Evolutionary conservation across 495 filamentous ascomycete genomes (phyloP).

Genomic region (Acidiella bohemica): DNA sequence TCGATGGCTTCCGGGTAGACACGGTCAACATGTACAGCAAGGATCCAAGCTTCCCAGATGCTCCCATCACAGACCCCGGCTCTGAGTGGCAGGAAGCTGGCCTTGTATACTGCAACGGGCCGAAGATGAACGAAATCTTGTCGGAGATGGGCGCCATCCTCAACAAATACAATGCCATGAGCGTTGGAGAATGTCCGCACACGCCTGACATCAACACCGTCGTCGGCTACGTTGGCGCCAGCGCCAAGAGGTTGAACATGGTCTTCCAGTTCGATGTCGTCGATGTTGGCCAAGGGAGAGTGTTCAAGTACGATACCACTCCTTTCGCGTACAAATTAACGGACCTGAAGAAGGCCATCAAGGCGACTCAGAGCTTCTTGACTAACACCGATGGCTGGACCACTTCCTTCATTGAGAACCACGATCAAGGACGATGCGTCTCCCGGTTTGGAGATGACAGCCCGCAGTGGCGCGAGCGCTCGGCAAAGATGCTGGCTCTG

Average conservation of each 20-base stretch:
- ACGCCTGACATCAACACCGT: slow-evolving; percentile 19
- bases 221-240: slow-evolving; percentile 16
- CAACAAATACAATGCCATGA: slow-evolving; percentile 9
- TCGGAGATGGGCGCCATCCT: slow-evolving; percentile 23
- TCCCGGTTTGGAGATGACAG: slow-evolving; percentile 21
- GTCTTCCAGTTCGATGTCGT: slow-evolving; percentile 29
- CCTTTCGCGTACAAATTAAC: slow-evolving; percentile 5
- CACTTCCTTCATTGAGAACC: slow-evolving; percentile 9
- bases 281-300: slow-evolving; percentile 10
- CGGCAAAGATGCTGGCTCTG: slow-evolving; percentile 24
- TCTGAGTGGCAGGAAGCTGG: slow-evolving; percentile 15
- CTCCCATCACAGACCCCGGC: slow-evolving; percentile 20
- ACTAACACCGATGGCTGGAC: slow-evolving; percentile 2
- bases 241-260: slow-evolving; percentile 23
- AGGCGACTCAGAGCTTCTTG: neutral
- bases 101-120: slow-evolving; percentile 24
- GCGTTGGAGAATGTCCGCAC: slow-evolving; percentile 23
- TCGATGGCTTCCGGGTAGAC: slow-evolving; percentile 30
- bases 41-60: slow-evolving; percentile 20
- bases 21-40: slow-evolving; percentile 27
- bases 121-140: slow-evolving; percentile 26
- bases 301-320: slow-evolving; percentile 5
- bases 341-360: slow-evolving; percentile 6
- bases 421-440: slow-evolving; percentile 10
- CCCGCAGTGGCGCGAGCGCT: slow-evolving; percentile 17